These are phyloP conservation scores for Nemania sp. DNA, from an alignment of 2,329 filamentous ascomycete species.

Conservation along the genomic window DNA sequence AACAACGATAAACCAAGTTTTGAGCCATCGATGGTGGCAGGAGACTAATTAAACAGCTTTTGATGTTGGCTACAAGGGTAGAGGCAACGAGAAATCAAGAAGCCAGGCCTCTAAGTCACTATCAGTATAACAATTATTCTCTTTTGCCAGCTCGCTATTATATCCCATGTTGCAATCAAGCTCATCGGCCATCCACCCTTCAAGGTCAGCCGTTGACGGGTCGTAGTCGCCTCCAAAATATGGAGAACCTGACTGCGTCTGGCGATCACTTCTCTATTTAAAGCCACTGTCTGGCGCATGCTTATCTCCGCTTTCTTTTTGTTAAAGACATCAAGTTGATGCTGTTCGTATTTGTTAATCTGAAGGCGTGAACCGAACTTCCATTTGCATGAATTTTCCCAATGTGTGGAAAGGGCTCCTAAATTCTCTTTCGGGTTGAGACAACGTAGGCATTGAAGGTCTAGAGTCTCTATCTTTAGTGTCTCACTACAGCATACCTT, in stretches of 20 bases:
- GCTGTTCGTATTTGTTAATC: neutral
- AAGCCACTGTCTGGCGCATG: neutral
- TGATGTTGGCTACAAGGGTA: slow-evolving; percentile 12
- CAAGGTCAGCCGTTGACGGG: slow-evolving; percentile 2
- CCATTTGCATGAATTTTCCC: too few species aligned
- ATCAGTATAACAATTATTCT: slow-evolving; percentile 8
- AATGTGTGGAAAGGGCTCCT: too few species aligned
- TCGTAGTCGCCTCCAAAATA: slow-evolving; percentile 23
- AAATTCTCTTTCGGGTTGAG: too few species aligned
- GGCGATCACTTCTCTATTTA: neutral
- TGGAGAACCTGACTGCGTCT: slow-evolving; percentile 15
- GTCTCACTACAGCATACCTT: too few species aligned
- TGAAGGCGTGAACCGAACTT: too few species aligned
- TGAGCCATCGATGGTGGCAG: slow-evolving; percentile 43
- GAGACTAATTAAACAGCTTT: slow-evolving; percentile 7
- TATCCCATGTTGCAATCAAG: slow-evolving; percentile 37
- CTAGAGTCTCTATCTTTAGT: too few species aligned
- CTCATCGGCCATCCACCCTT: slow-evolving; percentile 10
- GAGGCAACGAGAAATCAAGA: slow-evolving; percentile 11
- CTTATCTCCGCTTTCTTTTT: neutral
- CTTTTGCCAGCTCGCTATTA: slow-evolving; percentile 8
- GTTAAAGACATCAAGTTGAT: too few species aligned
- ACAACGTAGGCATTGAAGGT: too few species aligned
- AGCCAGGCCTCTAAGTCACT: slow-evolving; percentile 17
- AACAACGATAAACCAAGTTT: slow-evolving; percentile 51